phyloP scores from a whole-genome alignment of 805 yeast genomes.

The Pichia manshurica region DNA sequence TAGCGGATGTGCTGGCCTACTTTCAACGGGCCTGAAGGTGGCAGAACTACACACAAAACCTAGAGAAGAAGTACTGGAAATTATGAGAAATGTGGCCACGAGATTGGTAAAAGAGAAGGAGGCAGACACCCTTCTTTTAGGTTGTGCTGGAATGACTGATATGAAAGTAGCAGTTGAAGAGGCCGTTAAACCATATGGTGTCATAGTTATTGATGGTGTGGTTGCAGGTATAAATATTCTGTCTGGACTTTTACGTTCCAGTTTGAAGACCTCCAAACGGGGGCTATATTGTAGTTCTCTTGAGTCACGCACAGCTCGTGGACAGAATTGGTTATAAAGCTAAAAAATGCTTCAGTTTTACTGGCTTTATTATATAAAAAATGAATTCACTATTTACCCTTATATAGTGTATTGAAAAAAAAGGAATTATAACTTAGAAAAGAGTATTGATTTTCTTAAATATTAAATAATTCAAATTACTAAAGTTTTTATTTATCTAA shows the following conservation, averaged over 20 bases:
- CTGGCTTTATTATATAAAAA: not conserved
- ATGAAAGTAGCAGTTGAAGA: slow-evolving; percentile 91
- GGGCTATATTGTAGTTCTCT: slow-evolving; percentile 22
- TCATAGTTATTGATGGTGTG: slow-evolving; percentile 65
- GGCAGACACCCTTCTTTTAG: slow-evolving; percentile 60
- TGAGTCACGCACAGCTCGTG: slow-evolving; percentile 8
- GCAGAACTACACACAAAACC: slow-evolving; percentile 31
- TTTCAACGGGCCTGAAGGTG: slow-evolving; percentile 30
- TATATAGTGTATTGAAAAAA: too few relatives aligned
- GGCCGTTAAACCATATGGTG: slow-evolving; percentile 87
- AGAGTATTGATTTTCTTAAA: too few relatives aligned
- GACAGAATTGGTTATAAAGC: slow-evolving; percentile 8
- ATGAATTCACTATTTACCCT: too few relatives aligned
- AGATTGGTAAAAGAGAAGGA: slow-evolving; percentile 23
- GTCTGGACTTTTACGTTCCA: slow-evolving; percentile 33
- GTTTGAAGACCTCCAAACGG: slow-evolving; percentile 27
- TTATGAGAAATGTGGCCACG: slow-evolving; percentile 25
- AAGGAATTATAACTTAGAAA: too few relatives aligned
- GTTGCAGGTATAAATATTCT: slow-evolving; percentile 27
- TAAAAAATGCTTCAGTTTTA: not conserved
- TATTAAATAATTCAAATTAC: too few relatives aligned
- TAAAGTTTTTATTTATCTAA: too few relatives aligned
- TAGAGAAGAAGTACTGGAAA: slow-evolving; percentile 24
- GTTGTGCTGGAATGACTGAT: slow-evolving; percentile 77
- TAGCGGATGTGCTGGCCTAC: slow-evolving; percentile 30